Percentiles rank a stretch among this genome's conserved stretches.
phyloP scores from a whole-genome alignment of 768 basidiomycete species.

The Boletus huronensis region DNA sequence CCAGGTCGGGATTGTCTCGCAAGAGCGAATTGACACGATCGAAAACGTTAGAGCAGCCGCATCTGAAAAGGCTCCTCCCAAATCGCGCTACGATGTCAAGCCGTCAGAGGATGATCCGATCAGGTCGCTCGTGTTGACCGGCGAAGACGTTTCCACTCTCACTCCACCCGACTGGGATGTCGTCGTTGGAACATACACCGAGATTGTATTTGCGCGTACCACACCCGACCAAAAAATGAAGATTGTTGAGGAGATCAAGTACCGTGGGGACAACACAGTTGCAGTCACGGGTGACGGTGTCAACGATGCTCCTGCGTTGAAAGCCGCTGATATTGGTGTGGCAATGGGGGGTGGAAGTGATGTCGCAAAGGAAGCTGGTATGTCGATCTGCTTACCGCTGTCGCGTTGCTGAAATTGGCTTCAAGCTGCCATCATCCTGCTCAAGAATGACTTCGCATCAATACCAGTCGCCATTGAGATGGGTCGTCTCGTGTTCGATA shows the following conservation, averaged over 20 bases:
- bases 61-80: constrained; percentile 11
- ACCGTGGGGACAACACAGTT: constrained; percentile 44
- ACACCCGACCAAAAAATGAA: constrained; percentile 56
- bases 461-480: constrained; percentile 57
- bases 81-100: constrained; percentile 29
- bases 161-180: constrained; percentile 38
- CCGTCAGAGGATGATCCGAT: constrained; percentile 37
- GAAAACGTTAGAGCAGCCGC: constrained; percentile 20
- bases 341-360: constrained; percentile 48
- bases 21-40: constrained; percentile 36
- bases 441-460: constrained; percentile 56
- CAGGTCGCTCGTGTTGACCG: constrained; percentile 42
- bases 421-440: constrained; percentile 43
- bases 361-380: constrained; percentile 53
- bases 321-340: constrained; percentile 54
- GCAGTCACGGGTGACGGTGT: constrained; percentile 58
- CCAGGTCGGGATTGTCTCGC: constrained; percentile 44
- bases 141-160: constrained; percentile 40
- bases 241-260: constrained; percentile 54
- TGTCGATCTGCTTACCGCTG: constrained; percentile 1
- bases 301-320: constrained; percentile 50
- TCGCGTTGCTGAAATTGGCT: background rate
- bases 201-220: constrained; percentile 55
- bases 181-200: constrained; percentile 34
- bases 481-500: constrained; percentile 57